Base-by-base conservation (phyloP, 2,329 filamentous ascomycete species). In the Colletotrichum australisinense region DNA sequence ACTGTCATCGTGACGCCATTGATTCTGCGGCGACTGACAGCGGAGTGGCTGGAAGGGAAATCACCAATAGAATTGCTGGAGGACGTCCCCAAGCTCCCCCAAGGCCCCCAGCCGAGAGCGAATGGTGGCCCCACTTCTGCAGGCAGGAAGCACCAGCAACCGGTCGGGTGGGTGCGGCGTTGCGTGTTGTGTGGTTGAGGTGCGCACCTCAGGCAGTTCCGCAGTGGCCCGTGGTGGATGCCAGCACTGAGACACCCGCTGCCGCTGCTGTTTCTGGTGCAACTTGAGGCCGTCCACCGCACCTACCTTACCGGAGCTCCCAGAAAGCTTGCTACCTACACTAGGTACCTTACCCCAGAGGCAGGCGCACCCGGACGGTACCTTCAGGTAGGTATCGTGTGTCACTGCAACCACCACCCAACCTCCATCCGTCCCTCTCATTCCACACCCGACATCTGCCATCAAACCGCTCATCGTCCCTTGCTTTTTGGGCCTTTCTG, bases 241-340 rank as follows among this genome's bases (percentile, higher is more conserved):
- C 42, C 42, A 49, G 19, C 42, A n/a, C 19, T 49, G 42, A 49
- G 66, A 68, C 57, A 65, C 63, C 38, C 55, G 26, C 56, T 55
- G 68, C 59, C 26, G 63, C 38, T 16, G 38, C 38, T 42, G 38
- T 42, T 64, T 67, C 55, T 52, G 42, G 16, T n/a, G 42, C 42
- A 49, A n/a, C 42, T 49, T n/a, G 42, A 49, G 19, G 60, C 59
- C 63, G 58, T 24, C 66, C 66, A 68, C 57, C 57, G 12, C 35
- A n/a, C 35, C n/a, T 66, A 59, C 63, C 67, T 14, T 66, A 59
- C 63, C 67, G 63, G 68, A 70, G 70, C 60, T 73, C 35, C 71
- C 59, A 65, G 32, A 35, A 49, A 73, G 67, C 67, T 73, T 62
- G 16, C 32, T 46, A 42, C 35, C 35, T 26, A 26, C 3, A 26